A percentile compares a stretch with the other conserved stretches of the same genome.
Conservation (phyloP, 345 rosid genomes). For the Camelina sativa region DNA sequence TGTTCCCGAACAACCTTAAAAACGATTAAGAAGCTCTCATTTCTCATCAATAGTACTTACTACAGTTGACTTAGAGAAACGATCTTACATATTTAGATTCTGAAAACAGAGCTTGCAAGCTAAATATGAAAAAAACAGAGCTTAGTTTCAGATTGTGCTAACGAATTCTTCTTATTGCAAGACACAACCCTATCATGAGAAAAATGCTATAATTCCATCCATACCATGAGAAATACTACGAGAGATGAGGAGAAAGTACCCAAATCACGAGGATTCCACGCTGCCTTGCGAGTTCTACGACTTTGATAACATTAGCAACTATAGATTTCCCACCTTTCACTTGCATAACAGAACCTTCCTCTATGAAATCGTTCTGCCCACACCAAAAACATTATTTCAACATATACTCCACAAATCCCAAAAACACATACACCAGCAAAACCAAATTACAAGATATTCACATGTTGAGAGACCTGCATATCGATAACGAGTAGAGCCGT, state of each 20-base stretch:
- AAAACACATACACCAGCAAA: not conserved
- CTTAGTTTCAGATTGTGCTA: too few relatives aligned
- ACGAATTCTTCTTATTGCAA: too few relatives aligned
- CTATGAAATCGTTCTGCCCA: conserved; percentile 69
- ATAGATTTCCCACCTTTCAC: conserved; percentile 75
- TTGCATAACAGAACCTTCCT: conserved; percentile 52
- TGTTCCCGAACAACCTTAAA: conserved; percentile 81
- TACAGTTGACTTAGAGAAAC: not conserved
- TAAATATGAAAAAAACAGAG: too few relatives aligned
- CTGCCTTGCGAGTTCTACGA: conserved; percentile 73
- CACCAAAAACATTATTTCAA: not conserved
- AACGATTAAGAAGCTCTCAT: not conserved
- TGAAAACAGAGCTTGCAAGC: not conserved
- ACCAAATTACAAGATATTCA: not conserved
- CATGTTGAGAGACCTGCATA: conserved; percentile 72
- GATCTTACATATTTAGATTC: not conserved
- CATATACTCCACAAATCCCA: not conserved
- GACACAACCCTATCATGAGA: too few relatives aligned
- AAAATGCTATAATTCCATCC: not conserved
- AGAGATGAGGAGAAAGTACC: conserved; percentile 50
- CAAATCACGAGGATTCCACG: conserved; percentile 77
- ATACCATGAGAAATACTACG: conserved; percentile 19
- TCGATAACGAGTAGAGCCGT: conserved; percentile 90
- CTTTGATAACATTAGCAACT: conserved; percentile 67
- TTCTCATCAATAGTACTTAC: not conserved